Base-by-base conservation (phyloP, 1,284 basidiomycete genomes). In the Ustilago curta region DNA sequence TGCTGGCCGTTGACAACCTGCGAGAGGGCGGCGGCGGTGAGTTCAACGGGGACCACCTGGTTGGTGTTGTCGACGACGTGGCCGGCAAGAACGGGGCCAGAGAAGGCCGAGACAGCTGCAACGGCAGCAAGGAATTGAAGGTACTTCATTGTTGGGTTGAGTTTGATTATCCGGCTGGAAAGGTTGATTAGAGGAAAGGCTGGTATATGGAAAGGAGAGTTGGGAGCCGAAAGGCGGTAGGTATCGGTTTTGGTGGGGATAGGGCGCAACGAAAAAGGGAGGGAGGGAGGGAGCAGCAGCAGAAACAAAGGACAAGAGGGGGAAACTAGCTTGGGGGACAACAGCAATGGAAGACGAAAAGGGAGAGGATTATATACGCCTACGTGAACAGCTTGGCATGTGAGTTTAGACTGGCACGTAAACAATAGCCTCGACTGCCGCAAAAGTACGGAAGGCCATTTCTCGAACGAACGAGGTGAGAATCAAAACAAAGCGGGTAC, bases 41-140 rank as follows among this genome's bases (percentile, higher is more conserved):
- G 59, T 45, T 75, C 63, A 40, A 75, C 59, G 42, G 72, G 72
- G n/a, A 56, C 59, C 18, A 75, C 63, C 55, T 70, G 67, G 67
- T 67, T 70, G 59, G 58, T 32, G 72, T 70, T 75, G 53, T 70
- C 63, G 40, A 70, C 56, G 49, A 48, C 49, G 12, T 42, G 23
- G 48, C 56, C 59, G 51, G 66, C 66, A 48, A 74, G 59, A 63
- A 70, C 66, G 39, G 62, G 66, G 55, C 59, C 62, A 31, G 66
- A 61, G 66, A 75, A 75, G 67, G 67, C 72, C 25, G 67, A 74
- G 59, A 75, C 63, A 12, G 67, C 72, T 49, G 67, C 72, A 23
- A 75, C 67, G 43, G 72, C 72, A 69, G 72, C 66, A 25, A 75
- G 72, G 67, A 75, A 75, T 48, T 66, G 63, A 47, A 75, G 72